Conservation (phyloP, 768 basidiomycete species). For the Hypholoma sublateritium region DNA sequence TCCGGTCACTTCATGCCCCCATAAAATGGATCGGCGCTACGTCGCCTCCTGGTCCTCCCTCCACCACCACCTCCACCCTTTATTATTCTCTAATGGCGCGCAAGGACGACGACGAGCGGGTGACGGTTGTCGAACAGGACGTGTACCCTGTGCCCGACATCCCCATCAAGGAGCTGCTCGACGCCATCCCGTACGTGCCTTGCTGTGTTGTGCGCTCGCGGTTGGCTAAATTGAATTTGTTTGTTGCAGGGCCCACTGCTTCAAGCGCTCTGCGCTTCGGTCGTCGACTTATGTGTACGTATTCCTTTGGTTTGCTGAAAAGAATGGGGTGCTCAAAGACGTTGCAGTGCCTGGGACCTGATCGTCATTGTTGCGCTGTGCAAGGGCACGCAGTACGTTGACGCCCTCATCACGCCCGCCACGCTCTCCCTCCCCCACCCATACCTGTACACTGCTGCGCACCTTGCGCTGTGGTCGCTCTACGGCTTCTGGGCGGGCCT, state of each 20-base stretch:
- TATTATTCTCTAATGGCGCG: slow-evolving; percentile 28
- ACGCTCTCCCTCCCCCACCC: slow-evolving; percentile 58
- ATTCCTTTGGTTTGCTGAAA: slow-evolving; percentile 3
- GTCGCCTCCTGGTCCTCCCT: slow-evolving; percentile 10
- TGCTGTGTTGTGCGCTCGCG: no score
- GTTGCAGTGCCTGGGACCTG: slow-evolving; percentile 69
- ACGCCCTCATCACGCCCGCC: slow-evolving; percentile 59
- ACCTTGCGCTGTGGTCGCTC: slow-evolving; percentile 71
- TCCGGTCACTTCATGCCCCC: slow-evolving; percentile 24
- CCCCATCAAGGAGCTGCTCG: slow-evolving; percentile 83
- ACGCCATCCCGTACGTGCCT: slow-evolving; percentile 74
- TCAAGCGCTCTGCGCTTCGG: slow-evolving; percentile 81
- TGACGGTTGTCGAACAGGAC: slow-evolving; percentile 52
- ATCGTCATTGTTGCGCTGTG: slow-evolving; percentile 67
- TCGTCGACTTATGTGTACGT: slow-evolving; percentile 79
- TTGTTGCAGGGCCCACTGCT: slow-evolving; percentile 71
- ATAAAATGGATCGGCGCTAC: slow-evolving; percentile 29
- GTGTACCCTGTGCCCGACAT: slow-evolving; percentile 77
- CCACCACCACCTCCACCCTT: slow-evolving; percentile 3
- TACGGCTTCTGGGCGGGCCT: slow-evolving; percentile 85
- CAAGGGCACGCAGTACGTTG: slow-evolving; percentile 64
- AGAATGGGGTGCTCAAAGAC: background rate
- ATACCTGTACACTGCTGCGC: slow-evolving; percentile 57
- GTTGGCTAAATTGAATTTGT: no score
- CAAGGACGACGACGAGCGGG: slow-evolving; percentile 28